Evolutionary conservation across 2,329 filamentous ascomycete species (phyloP), one percentile per base, ranked within the genome.

Genomic region (Alternaria ventricosa): DNA sequence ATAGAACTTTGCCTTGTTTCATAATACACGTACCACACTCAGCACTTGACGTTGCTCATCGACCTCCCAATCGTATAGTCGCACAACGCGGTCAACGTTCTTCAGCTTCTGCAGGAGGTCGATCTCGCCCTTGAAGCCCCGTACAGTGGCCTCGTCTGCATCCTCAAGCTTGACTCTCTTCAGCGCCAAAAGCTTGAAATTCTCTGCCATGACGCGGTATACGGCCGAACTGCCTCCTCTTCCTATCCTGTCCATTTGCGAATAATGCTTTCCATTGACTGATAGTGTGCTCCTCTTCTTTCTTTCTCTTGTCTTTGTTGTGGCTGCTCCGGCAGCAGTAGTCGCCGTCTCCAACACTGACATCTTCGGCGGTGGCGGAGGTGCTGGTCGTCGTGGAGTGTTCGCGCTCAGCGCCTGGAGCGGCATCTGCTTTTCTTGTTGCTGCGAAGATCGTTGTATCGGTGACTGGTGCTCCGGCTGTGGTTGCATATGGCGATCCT

Each of bases 171-270:
- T 93, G 23, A 99, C 96, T 53, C 93, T 87, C 82, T 99, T 99
- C 69, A 99, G 82, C 1, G 96, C 96, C 80, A 97, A 94, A 80
- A 97, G 93, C 78, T 94, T 96, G 75, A 93, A 94, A 75, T 97
- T 98, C 79, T 99, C 96, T 0, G 96, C 95, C 84, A 97, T 97
- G 33, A 99, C 96, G 49, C 94, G 90, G 80, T 97, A 99, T 2
- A 99, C 96, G 75, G 96, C 94, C 54, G 92, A 94, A 71, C 93
- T 97, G 30, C 96, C 96, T 66, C 96, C 96, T 61, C 94, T 90
- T 10, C 96, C 96, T 69, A 99, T 90, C 70, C 92, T 93, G 78
- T 97, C 94, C 66, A 98, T 87, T 50, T 95, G 88, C 22, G 94
- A 96, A 76, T 97, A 99, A 36, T 90, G 88, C 76, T 96, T 96